phyloP scores from a whole-genome alignment of 73 alveolate genomes.

The Loxodes magnus region DNA sequence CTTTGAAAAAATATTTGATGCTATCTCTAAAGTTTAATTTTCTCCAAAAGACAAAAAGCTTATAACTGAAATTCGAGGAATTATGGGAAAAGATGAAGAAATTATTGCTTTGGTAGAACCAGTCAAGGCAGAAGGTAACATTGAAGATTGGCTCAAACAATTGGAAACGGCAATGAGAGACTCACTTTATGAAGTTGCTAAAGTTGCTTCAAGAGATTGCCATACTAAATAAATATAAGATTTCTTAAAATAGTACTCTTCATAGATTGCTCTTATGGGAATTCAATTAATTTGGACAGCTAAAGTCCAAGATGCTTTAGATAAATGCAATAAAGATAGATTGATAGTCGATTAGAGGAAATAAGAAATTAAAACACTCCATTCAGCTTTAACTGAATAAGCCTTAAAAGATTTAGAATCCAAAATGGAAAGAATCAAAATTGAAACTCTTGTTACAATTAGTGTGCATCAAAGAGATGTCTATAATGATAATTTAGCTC shows the following conservation, averaged over 20 bases:
- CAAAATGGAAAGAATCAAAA: constrained; percentile 66
- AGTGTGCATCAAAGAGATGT: constrained; percentile 94
- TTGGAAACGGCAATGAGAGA: constrained; percentile 83
- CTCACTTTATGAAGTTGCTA: constrained; percentile 31
- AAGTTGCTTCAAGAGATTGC: constrained; percentile 63
- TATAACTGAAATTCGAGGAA: constrained; percentile 67
- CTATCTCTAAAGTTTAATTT: constrained; percentile 95
- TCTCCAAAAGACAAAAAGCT: constrained; percentile 93
- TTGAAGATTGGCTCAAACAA: constrained; percentile 98
- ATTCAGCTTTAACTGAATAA: constrained; percentile 64
- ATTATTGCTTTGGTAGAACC: constrained; percentile 83
- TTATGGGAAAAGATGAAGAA: constrained; percentile 79
- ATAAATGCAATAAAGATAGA: constrained; percentile 24
- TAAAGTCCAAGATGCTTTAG: constrained; percentile 81
- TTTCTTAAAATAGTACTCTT: constrained; percentile 51
- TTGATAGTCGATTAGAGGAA: constrained; percentile 41
- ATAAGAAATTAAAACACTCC: constrained; percentile 64
- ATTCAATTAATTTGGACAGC: constrained; percentile 83
- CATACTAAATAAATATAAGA: constrained; percentile 41
- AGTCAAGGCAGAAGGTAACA: constrained; percentile 98
- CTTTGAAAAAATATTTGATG: constrained; percentile 98
- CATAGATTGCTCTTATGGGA: constrained; percentile 73
- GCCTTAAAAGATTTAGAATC: constrained; percentile 63
- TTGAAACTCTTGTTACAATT: constrained; percentile 88
- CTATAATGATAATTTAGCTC: constrained; percentile 32